These are phyloP conservation scores for Coemansia sp. DNA, from an alignment of 192 early-diverging fungal genomes.

Conservation along the genomic window DNA sequence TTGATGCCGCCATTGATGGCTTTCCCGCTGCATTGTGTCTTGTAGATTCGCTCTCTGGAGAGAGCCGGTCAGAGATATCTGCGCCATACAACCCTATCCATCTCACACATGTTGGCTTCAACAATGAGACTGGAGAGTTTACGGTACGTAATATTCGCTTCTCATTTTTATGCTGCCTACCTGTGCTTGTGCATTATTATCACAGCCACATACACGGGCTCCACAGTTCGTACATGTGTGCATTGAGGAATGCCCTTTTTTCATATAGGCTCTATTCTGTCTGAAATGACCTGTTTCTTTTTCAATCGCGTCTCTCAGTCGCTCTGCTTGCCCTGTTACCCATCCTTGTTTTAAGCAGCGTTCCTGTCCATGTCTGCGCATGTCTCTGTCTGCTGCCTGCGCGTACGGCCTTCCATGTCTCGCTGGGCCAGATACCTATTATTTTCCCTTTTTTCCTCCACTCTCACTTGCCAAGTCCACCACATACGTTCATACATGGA, in stretches of 20 bases:
- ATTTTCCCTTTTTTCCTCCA: background rate
- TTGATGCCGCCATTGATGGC: background rate
- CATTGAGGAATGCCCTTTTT: background rate
- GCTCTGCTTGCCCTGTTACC: too few relatives aligned
- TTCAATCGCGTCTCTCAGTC: too few relatives aligned
- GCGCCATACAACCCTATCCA: conserved; percentile 95
- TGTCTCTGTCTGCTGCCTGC: background rate
- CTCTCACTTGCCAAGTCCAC: background rate
- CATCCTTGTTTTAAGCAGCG: too few relatives aligned
- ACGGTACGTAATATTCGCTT: conserved; percentile 57
- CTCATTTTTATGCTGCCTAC: background rate
- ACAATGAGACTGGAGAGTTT: conserved; percentile 93
- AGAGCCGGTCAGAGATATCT: conserved; percentile 86
- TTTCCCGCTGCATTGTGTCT: background rate
- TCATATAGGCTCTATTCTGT: background rate
- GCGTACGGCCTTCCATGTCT: background rate
- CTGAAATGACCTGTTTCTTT: too few relatives aligned
- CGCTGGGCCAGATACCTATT: background rate
- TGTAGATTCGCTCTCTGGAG: conserved; percentile 58
- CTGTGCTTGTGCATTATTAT: conserved; percentile 12
- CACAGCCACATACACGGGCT: conserved; percentile 5
- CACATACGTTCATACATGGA: conserved; percentile 7
- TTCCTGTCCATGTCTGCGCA: too few relatives aligned
- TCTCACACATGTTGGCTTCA: conserved; percentile 97
- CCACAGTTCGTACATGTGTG: background rate